phyloP scores from a whole-genome alignment of 331 rosid species.

The Stylosanthes scabra region DNA sequence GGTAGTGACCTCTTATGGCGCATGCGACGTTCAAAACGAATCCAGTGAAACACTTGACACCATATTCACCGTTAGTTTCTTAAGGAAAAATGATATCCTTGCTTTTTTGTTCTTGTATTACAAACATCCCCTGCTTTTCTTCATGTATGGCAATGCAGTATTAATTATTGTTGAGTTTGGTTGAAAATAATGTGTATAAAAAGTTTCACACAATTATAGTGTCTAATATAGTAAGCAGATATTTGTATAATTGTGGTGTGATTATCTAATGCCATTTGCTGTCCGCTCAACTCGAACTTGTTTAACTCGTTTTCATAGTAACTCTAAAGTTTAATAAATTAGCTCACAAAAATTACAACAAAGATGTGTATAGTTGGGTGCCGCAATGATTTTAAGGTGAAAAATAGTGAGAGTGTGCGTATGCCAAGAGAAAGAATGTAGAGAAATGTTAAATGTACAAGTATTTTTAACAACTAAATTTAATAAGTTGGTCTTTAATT shows the following conservation, averaged over 20 bases:
- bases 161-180: not conserved
- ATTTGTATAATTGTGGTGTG: constrained; percentile 6
- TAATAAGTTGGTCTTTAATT: too few species aligned
- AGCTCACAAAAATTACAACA: too few species aligned
- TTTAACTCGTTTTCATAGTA: too few species aligned
- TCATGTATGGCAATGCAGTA: not conserved
- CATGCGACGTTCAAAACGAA: constrained; percentile 57
- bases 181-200: not conserved
- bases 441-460: too few species aligned
- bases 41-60: constrained; percentile 38
- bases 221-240: not conserved
- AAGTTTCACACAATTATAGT: not conserved
- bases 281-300: too few species aligned
- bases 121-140: not conserved
- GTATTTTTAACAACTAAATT: too few species aligned
- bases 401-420: too few species aligned
- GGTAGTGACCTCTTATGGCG: constrained; percentile 62
- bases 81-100: not conserved
- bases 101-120: not conserved
- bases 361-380: too few species aligned
- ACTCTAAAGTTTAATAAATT: too few species aligned
- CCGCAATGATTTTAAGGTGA: too few species aligned
- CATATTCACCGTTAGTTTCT: constrained; percentile 5
- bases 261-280: too few species aligned
- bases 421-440: too few species aligned